These are phyloP conservation scores for Detonula confervacea DNA, from an alignment of 352 stramenopile species.

Conservation along the genomic window DNA sequence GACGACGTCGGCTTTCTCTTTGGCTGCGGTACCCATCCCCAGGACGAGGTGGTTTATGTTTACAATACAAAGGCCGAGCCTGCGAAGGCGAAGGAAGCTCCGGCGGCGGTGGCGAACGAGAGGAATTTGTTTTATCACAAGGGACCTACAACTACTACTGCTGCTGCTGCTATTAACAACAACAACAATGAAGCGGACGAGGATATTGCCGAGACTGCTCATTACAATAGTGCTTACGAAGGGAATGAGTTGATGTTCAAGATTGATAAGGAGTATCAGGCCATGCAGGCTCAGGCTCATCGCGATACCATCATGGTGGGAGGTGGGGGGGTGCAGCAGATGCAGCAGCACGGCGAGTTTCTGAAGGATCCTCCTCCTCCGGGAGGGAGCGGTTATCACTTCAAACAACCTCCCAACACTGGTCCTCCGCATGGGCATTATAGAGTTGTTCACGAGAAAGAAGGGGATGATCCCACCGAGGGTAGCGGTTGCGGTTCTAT, in stretches of 20 bases:
- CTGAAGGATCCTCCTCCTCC: slow-evolving; percentile 10
- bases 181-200: too few species aligned
- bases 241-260: slow-evolving; percentile 19
- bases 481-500: neutral
- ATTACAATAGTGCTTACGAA: too few species aligned
- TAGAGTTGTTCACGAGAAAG: slow-evolving; percentile 12
- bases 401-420: too few species aligned
- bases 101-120: neutral
- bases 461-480: slow-evolving; percentile 3
- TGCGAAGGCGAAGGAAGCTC: neutral
- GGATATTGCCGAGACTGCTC: too few species aligned
- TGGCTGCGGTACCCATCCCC: slow-evolving; percentile 20
- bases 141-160: neutral
- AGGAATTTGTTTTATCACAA: slow-evolving; percentile 5
- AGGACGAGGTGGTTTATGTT: slow-evolving; percentile 35
- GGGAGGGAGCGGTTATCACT: too few species aligned
- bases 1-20: slow-evolving; percentile 41
- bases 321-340: too few species aligned
- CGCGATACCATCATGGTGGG: neutral
- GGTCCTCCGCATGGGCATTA: slow-evolving; percentile 1
- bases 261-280: slow-evolving; percentile 23
- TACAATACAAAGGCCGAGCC: neutral
- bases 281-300: slow-evolving; percentile 20
- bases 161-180: too few species aligned
- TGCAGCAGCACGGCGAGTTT: slow-evolving; percentile 2